Evolutionary conservation across 805 yeast species (phyloP).

Genomic region (Saccharomycopsis sp.): DNA sequence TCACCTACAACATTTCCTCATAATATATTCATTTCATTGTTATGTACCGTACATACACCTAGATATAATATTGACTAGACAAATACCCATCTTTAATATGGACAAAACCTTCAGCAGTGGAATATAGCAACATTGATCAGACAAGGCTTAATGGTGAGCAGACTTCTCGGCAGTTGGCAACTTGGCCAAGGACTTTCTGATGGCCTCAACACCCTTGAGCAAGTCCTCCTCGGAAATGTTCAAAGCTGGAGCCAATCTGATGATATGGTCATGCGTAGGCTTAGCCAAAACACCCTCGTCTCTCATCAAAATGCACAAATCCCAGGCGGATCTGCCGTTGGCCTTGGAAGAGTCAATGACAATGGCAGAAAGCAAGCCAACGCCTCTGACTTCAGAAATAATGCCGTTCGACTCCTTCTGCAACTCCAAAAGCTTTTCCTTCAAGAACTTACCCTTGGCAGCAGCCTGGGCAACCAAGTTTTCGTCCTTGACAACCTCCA

Average conservation of each 20-base stretch:
- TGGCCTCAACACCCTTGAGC: slow-evolving; percentile 70
- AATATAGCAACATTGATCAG: not conserved
- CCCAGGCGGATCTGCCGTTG: slow-evolving; percentile 93
- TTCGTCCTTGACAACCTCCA: slow-evolving; percentile 85
- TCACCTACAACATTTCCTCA: too few relatives aligned
- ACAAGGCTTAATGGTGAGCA: slow-evolving; percentile 31
- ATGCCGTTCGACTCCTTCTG: slow-evolving; percentile 48
- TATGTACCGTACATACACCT: too few relatives aligned
- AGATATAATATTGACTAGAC: too few relatives aligned
- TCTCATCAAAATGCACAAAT: slow-evolving; percentile 83
- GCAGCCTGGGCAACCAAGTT: slow-evolving; percentile 72
- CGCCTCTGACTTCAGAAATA: slow-evolving; percentile 64
- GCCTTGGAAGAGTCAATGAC: slow-evolving; percentile 82
- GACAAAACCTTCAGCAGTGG: too few relatives aligned
- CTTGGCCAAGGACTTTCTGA: slow-evolving; percentile 47
- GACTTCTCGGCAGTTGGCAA: slow-evolving; percentile 49
- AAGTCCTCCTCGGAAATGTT: slow-evolving; percentile 86
- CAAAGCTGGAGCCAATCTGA: slow-evolving; percentile 93
- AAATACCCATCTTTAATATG: too few relatives aligned
- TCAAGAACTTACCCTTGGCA: slow-evolving; percentile 63
- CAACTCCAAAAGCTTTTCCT: slow-evolving; percentile 48
- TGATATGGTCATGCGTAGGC: slow-evolving; percentile 94
- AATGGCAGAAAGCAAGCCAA: slow-evolving; percentile 83
- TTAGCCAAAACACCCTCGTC: slow-evolving; percentile 86
- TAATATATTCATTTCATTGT: too few relatives aligned